phyloP scores from a whole-genome alignment of 163 green algal species.

The Scenedesmus sp. region DNA sequence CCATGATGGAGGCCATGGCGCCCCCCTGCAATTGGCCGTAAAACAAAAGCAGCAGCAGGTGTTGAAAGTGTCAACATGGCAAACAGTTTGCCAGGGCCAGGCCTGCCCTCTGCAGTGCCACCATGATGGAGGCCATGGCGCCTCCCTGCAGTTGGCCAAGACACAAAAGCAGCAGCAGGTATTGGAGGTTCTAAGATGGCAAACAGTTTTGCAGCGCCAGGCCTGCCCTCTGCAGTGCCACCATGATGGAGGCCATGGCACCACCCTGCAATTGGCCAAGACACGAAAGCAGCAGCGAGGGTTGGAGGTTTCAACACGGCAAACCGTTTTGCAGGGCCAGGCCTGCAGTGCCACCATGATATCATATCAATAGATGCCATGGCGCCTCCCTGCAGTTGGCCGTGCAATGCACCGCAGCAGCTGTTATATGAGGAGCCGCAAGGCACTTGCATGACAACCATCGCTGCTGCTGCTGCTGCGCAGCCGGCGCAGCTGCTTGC shows the following conservation, averaged over 20 bases:
- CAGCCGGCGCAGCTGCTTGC: too few species aligned
- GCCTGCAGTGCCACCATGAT: constrained; percentile 68
- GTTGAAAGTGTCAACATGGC: too few species aligned
- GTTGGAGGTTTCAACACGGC: too few species aligned
- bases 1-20: constrained; percentile 63
- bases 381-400: constrained; percentile 59
- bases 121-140: constrained; percentile 63
- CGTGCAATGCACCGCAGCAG: too few species aligned
- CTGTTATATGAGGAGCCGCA: too few species aligned
- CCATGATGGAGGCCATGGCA: constrained; percentile 63
- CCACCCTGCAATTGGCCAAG: constrained; percentile 56
- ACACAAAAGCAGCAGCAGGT: not conserved
- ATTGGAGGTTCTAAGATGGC: too few species aligned
- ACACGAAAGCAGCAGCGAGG: not conserved
- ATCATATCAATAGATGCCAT: constrained; percentile 52
- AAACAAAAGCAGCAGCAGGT: not conserved
- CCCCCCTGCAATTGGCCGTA: constrained; percentile 57
- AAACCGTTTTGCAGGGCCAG: constrained; percentile 40
- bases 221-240: constrained; percentile 69
- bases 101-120: constrained; percentile 68
- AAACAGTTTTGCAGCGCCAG: constrained; percentile 42
- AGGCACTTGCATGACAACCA: too few species aligned
- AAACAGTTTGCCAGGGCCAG: constrained; percentile 38
- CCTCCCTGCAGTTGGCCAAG: constrained; percentile 56
- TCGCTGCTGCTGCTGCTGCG: too few species aligned